These are phyloP conservation scores for Ascoidea asiatica DNA, from an alignment of 805 yeast species.

Conservation along the genomic window DNA sequence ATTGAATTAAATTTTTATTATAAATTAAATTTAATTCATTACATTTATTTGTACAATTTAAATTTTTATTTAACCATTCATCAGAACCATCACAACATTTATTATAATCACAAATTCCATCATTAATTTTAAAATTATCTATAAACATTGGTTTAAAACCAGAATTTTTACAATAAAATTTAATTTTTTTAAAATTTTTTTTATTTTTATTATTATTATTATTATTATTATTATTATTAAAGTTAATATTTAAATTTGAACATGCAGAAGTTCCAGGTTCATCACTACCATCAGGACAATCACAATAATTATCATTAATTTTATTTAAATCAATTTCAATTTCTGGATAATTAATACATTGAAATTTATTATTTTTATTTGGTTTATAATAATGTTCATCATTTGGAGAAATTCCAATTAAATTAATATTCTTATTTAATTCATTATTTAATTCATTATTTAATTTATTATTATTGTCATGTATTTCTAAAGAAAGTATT, in stretches of 20 bases:
- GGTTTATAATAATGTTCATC: constrained; percentile 35
- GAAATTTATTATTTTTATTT: constrained; percentile 41
- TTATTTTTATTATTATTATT: no score
- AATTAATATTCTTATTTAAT: no score
- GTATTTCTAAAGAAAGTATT: no score
- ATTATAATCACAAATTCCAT: constrained; percentile 86
- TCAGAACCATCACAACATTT: constrained; percentile 92
- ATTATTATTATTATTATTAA: no score
- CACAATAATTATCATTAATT: constrained; percentile 84
- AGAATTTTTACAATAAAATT: constrained; percentile 65
- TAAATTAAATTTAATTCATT: constrained; percentile 9
- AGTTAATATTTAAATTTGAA: constrained; percentile 20
- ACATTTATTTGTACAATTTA: constrained; percentile 17
- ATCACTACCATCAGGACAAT: constrained; percentile 96
- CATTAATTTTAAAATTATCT: constrained; percentile 59
- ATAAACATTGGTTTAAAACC: constrained; percentile 55
- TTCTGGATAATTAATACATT: constrained; percentile 57
- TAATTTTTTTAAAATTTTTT: no score
- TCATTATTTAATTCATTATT: no score
- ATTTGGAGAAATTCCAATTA: constrained; percentile 5
- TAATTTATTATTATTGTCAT: no score
- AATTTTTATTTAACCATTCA: constrained; percentile 32
- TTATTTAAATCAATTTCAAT: constrained; percentile 44
- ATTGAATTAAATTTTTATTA: constrained; percentile 7
- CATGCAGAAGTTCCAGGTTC: constrained; percentile 96